Conservation (phyloP, 441 rosid genomes). For the Syzygium syzygioides region DNA sequence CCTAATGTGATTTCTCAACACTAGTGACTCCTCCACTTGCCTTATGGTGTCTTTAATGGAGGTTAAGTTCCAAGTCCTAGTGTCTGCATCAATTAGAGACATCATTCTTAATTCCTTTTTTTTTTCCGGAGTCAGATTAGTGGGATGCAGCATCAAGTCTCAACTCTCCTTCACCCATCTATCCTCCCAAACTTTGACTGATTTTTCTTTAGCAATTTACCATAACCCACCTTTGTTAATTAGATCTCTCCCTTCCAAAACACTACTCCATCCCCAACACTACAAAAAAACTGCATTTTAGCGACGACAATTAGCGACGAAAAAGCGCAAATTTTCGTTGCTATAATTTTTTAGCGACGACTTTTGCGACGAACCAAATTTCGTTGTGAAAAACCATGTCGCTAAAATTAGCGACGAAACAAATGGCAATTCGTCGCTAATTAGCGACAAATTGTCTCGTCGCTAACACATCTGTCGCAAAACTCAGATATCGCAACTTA, state of each 20-base stretch:
- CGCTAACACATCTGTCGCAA: too few species aligned
- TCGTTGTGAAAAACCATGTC: too few species aligned
- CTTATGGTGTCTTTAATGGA: accelerated
- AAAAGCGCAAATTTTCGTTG: too few species aligned
- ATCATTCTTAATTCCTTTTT: background rate
- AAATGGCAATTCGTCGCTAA: too few species aligned
- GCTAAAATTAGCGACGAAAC: too few species aligned
- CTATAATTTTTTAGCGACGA: too few species aligned
- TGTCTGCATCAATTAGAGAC: background rate
- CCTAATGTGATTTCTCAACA: background rate
- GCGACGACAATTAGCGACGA: too few species aligned
- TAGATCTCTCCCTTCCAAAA: background rate
- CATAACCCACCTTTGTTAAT: background rate
- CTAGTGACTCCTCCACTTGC: background rate
- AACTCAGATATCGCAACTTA: too few species aligned
- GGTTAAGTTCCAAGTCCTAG: background rate
- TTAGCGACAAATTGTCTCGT: too few species aligned
- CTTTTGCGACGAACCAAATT: too few species aligned
- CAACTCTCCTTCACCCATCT: background rate
- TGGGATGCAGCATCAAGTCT: background rate
- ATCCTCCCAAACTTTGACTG: background rate
- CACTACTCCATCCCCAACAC: too few species aligned
- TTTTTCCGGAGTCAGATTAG: background rate
- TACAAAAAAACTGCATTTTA: too few species aligned
- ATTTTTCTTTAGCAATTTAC: background rate